These are phyloP conservation scores for Teunomyces tritomae DNA, from an alignment of 805 yeast species.

Conservation along the genomic window DNA sequence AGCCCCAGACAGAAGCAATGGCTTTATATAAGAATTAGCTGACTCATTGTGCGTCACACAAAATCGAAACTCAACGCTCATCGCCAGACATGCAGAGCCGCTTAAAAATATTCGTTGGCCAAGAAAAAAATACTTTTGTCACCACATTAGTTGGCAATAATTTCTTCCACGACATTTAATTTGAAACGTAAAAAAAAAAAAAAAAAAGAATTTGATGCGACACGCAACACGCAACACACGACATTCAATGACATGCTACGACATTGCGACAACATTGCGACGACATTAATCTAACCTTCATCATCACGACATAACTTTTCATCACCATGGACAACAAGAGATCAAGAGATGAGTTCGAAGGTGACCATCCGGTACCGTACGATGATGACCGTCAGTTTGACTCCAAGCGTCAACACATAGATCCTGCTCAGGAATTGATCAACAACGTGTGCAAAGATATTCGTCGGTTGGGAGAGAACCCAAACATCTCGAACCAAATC, in stretches of 20 bases:
- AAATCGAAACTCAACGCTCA: neutral
- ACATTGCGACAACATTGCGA: neutral
- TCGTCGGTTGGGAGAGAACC: slow-evolving; percentile 42
- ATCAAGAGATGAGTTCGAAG: slow-evolving; percentile 30
- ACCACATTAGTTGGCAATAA: neutral
- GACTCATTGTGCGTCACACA: neutral
- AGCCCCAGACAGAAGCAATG: no score
- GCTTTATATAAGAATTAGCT: neutral
- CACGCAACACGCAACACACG: no score
- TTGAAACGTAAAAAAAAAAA: no score
- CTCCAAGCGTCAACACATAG: slow-evolving; percentile 37
- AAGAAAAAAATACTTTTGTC: neutral
- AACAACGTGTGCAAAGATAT: slow-evolving; percentile 45
- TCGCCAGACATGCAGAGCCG: neutral
- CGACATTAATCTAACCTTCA: neutral
- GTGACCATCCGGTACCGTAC: slow-evolving; percentile 5
- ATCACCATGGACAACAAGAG: slow-evolving; percentile 20
- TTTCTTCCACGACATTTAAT: neutral
- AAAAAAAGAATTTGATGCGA: no score
- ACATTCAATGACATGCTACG: neutral
- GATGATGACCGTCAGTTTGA: slow-evolving; percentile 19
- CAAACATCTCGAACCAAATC: slow-evolving; percentile 37
- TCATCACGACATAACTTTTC: neutral
- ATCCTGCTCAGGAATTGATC: slow-evolving; percentile 40
- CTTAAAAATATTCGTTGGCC: neutral